Percentiles rank a stretch among this genome's conserved stretches.
phyloP scores from a whole-genome alignment of 495 filamentous ascomycete species.

The Parmelia sp. region DNA sequence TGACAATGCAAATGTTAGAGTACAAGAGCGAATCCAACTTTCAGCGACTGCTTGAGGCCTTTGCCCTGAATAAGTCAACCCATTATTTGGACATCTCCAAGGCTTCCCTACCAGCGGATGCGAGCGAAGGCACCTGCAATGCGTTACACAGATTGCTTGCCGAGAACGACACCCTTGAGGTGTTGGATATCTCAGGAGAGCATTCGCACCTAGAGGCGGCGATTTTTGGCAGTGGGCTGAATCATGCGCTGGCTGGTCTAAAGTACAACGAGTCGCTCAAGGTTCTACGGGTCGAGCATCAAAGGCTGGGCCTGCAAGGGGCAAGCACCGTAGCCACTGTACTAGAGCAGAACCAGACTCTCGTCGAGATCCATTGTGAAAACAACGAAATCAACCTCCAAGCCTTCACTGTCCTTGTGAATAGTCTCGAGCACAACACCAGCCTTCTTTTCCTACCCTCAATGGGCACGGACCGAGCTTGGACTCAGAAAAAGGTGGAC shows the following conservation, averaged over 20 bases:
- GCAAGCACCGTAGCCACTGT: constrained; percentile 75
- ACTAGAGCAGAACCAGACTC: constrained; percentile 56
- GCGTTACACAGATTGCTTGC: constrained; percentile 71
- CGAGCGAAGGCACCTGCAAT: constrained; percentile 64
- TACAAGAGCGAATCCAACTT: constrained; percentile 73
- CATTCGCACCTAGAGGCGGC: constrained; percentile 81
- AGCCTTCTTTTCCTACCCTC: constrained; percentile 57
- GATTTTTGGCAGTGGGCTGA: constrained; percentile 75
- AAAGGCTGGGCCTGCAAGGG: constrained; percentile 59
- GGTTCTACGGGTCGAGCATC: constrained; percentile 67
- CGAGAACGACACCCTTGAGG: constrained; percentile 67
- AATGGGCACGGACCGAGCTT: constrained; percentile 57
- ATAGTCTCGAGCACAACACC: constrained; percentile 61
- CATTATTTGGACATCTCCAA: constrained; percentile 81
- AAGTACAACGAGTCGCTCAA: constrained; percentile 68
- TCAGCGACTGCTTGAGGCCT: constrained; percentile 59
- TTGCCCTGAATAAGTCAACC: constrained; percentile 67
- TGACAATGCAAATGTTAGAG: constrained; percentile 82
- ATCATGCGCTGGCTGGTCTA: constrained; percentile 68
- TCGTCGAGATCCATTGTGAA: constrained; percentile 68
- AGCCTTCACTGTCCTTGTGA: constrained; percentile 70
- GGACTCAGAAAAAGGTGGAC: constrained; percentile 58
- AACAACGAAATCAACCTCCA: constrained; percentile 73
- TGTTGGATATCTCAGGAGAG: constrained; percentile 83
- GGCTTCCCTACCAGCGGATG: constrained; percentile 74